Conservation (phyloP, 495 filamentous ascomycete genomes). For the Aspergillus ellipticus region DNA sequence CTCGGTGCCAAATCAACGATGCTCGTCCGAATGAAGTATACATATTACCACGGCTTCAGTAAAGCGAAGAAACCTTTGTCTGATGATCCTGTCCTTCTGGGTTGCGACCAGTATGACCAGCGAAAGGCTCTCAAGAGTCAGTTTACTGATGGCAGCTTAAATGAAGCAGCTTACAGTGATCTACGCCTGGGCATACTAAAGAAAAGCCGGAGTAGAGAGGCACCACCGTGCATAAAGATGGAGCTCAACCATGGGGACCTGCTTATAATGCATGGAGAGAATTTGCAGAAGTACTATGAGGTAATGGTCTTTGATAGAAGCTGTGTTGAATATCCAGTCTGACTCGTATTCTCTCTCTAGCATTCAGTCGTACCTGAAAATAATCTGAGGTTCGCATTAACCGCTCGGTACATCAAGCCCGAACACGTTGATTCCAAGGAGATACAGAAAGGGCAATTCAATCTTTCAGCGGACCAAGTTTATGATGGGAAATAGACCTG, state of each 20-base stretch:
- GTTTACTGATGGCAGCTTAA: conserved; percentile 20
- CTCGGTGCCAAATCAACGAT: conserved; percentile 68
- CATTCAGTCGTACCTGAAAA: conserved; percentile 57
- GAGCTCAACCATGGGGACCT: conserved; percentile 73
- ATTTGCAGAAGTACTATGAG: conserved; percentile 70
- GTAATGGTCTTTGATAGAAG: conserved; percentile 37
- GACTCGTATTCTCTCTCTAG: conserved; percentile 28
- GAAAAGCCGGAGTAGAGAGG: conserved; percentile 13
- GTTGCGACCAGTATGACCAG: conserved; percentile 34
- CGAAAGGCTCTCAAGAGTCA: conserved; percentile 36
- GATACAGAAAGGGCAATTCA: conserved; percentile 26
- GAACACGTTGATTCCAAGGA: conserved; percentile 20
- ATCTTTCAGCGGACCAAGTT: conserved; percentile 22
- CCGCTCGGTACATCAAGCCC: conserved; percentile 33
- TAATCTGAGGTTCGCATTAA: conserved; percentile 62
- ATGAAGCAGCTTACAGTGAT: conserved; percentile 17
- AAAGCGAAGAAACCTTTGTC: conserved; percentile 18
- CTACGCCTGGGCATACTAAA: conserved; percentile 9
- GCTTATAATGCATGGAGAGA: conserved; percentile 73
- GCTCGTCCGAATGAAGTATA: conserved; percentile 65
- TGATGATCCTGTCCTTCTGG: conserved; percentile 30
- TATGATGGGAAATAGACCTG: conserved; percentile 35
- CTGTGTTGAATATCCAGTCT: background rate
- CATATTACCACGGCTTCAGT: conserved; percentile 41
- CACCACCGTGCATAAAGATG: conserved; percentile 26